Evolutionary conservation across 257 asterid genomes (phyloP), one percentile per base, ranked within the genome.

Genomic region (Verbascum thapsus): DNA sequence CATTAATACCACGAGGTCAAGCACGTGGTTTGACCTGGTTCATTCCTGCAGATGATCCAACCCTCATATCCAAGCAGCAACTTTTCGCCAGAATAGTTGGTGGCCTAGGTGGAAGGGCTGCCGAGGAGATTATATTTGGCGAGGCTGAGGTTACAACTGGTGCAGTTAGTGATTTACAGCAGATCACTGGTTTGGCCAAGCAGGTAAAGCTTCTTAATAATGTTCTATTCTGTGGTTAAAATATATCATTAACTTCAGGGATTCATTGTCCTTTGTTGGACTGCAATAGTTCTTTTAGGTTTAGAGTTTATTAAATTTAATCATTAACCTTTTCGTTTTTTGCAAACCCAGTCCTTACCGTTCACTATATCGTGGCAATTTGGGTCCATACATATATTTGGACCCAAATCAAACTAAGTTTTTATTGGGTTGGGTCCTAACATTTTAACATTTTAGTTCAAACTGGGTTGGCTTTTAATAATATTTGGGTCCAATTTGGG

Each of bases 1-100:
- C 97, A 67, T 70, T 94, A 67, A 64, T 94, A 41, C 99, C 99
- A 7, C 95, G 99, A 66, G 99, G 97, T 63, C 99, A 87, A 63
- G 99, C 99, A 19, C 91, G 96, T 55, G 99, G 99, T 56, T 72
- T 94, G 80, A 94, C 99, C 51, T 94, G 99, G 99, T 94, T 94
- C 72, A 90, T 94, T 64, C 99, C 97, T 64, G 77, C 90, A 7
- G 99, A 94, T 59, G 99, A 94, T 64, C 99, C 97, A 7, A 94
- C 98, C 81, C 83, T 91, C 80, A 91, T 91, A 62, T 91, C 98
- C 23, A 91, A 88, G 76, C 98, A 88, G 73, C 99, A 94, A 75
- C 90, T 87, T 57, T 89, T 85, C 65, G 99, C 97, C 23, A 78
- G 99, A 80, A 84, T 94, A 63, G 99, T 94, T 55, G 99, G 97